Evolutionary conservation across 345 rosid species (phyloP).

Genomic region (Citrus australasica): DNA sequence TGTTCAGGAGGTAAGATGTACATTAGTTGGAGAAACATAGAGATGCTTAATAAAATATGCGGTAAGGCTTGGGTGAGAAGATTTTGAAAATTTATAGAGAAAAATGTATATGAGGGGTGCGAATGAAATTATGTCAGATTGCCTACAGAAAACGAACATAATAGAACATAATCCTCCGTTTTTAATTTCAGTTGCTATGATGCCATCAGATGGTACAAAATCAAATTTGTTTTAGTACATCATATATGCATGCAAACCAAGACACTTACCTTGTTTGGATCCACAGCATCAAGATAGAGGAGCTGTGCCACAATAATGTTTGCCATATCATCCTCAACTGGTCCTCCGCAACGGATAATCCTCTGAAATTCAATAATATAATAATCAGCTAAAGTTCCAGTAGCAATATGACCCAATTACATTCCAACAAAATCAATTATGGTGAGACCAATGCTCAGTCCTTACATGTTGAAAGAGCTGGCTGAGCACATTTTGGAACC

Average conservation of each 20-base stretch:
- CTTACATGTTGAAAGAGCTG: slow-evolving; percentile 24
- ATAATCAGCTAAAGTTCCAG: not conserved
- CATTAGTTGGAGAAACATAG: not conserved
- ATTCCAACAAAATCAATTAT: not conserved
- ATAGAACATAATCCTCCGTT: not conserved
- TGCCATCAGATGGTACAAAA: not conserved
- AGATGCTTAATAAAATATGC: not conserved
- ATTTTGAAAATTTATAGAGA: not conserved
- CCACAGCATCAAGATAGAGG: slow-evolving; percentile 18
- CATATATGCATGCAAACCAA: not conserved
- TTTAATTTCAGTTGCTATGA: not conserved
- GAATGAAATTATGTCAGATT: not conserved
- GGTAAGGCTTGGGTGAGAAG: not conserved
- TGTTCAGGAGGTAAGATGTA: slow-evolving; percentile 1
- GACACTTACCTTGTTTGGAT: slow-evolving; percentile 14
- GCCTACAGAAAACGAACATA: not conserved
- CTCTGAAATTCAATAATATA: slow-evolving; percentile 4
- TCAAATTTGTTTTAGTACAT: not conserved
- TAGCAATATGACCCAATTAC: not conserved
- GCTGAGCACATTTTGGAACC: slow-evolving; percentile 2
- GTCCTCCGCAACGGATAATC: slow-evolving; percentile 18
- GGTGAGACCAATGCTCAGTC: not conserved
- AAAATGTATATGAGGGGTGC: not conserved
- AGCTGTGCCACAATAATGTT: slow-evolving; percentile 18
- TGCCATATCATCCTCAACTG: slow-evolving; percentile 25